phyloP scores from a whole-genome alignment of 2,329 filamentous ascomycete species.

The Stagonosporopsis vannaccii region DNA sequence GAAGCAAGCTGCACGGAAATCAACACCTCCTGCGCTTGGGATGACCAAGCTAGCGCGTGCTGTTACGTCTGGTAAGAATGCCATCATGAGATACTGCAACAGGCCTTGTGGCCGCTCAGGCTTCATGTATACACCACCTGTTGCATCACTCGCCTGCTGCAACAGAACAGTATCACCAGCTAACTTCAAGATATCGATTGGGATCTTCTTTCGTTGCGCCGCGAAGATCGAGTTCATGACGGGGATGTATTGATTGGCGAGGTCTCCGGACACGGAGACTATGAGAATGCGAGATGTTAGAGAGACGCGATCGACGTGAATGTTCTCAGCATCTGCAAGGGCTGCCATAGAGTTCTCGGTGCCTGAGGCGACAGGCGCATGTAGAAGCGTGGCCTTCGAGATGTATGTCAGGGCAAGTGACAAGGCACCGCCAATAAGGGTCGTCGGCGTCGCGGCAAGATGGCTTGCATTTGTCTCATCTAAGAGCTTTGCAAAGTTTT shows the following conservation, averaged over 20 bases:
- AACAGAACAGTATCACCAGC: constrained; percentile 88
- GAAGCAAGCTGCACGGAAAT: constrained; percentile 98
- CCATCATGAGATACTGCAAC: constrained; percentile 93
- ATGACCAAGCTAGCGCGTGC: constrained; percentile 72
- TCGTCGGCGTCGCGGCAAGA: constrained; percentile 74
- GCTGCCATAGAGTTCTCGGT: constrained; percentile 57
- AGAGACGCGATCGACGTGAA: constrained; percentile 51
- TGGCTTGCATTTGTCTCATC: constrained; percentile 68
- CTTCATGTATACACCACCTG: constrained; percentile 73
- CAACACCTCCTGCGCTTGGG: constrained; percentile 84
- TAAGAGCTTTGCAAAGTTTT: constrained; percentile 77
- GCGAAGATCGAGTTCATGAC: constrained; percentile 99
- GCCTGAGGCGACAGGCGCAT: constrained; percentile 47
- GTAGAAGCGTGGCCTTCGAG: constrained; percentile 74
- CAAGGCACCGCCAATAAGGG: constrained; percentile 88
- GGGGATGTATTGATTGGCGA: constrained; percentile 90
- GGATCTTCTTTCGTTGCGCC: constrained; percentile 84
- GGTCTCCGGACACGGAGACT: constrained; percentile 85
- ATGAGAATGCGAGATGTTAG: constrained; percentile 86
- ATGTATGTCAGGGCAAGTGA: constrained; percentile 90
- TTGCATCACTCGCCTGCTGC: constrained; percentile 85
- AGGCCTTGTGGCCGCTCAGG: constrained; percentile 65
- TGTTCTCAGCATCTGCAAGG: constrained; percentile 49
- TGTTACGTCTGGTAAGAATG: constrained; percentile 77
- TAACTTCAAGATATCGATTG: constrained; percentile 90